Conservation (phyloP, 768 basidiomycete genomes). For the Scleroderma citrinum region DNA sequence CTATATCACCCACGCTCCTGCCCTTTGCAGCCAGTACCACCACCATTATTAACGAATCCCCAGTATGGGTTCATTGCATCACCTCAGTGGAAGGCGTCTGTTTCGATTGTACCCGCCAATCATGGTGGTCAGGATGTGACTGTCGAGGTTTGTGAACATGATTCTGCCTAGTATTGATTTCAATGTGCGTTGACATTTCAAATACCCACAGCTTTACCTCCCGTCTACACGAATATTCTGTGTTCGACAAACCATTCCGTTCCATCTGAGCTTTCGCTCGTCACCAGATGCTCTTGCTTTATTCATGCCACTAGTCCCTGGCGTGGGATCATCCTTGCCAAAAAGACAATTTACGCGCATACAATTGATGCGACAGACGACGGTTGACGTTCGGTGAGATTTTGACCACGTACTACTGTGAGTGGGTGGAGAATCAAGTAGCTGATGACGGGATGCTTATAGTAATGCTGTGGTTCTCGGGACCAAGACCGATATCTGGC, state of each 20-base stretch:
- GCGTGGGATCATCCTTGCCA: conserved; percentile 22
- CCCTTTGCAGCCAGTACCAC: conserved; percentile 48
- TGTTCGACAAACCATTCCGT: conserved; percentile 56
- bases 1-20: conserved; percentile 62
- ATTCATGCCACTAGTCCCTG: conserved; percentile 57
- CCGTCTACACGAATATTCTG: conserved; percentile 58
- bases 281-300: conserved; percentile 49
- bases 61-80: conserved; percentile 38
- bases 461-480: conserved; percentile 41
- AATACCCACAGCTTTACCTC: conserved; percentile 39
- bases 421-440: not conserved
- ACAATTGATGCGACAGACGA: conserved; percentile 60
- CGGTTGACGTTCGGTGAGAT: conserved; percentile 54
- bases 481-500: conserved; percentile 69
- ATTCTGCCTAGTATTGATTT: not conserved
- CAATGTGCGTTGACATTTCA: not conserved
- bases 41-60: conserved; percentile 30
- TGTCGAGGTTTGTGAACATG: conserved; percentile 21
- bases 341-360: conserved; percentile 42
- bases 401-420: not conserved
- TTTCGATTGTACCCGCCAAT: conserved; percentile 38
- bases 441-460: conserved; percentile 15
- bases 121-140: conserved; percentile 36
- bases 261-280: conserved; percentile 57
- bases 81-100: conserved; percentile 46